Evolutionary conservation across 768 basidiomycete genomes (phyloP), one percentile per base, ranked within the genome.

Genomic region (Obba rivulosa): DNA sequence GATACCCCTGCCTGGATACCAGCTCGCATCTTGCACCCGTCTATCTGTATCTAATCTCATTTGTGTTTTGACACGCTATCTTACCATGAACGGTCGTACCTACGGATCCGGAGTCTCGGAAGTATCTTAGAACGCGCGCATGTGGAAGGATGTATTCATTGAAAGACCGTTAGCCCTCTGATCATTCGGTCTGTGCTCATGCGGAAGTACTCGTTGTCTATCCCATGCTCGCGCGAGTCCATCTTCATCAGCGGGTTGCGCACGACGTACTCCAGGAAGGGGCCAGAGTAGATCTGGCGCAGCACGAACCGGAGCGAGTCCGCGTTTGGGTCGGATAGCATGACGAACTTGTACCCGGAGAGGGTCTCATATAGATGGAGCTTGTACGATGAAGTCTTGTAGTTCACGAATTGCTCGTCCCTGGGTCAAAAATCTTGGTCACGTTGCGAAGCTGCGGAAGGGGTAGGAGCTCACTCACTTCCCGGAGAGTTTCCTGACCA

Each of bases 311-410:
- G 84, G 40, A 94, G 72, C 2, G 87, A 87, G 52, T 97, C 94
- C 34, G 87, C 74, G 47, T 76, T 76, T 1, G 91, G 88, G 61
- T 96, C 92, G 53, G 85, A 89, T 56, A 97, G 80, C 74, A 98
- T 90, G 60, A 97, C 76, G 68, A 99, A 95, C 63, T 92, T 93
- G 80, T 92, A 96, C 13, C 91, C 88, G 3, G 93, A 90, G 3
- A 83, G 57, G 0, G 96, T 93, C 65, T 95, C 92, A 68, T 85
- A 95, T 46, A 95, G 72, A 67, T 98, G 94, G 8, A 98, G 77
- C 63, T 86, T 94, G 76, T 99, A 99, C 3, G 85, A 70, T 20
- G 92, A 90, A 2, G 96, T 98, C 56, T 82, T 80, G 67, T 95
- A 97, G 57, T 83, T 83, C 40, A 85, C 82, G 68, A 97, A 96